phyloP scores from a whole-genome alignment of 768 basidiomycete genomes.

The Collybia mongolica region DNA sequence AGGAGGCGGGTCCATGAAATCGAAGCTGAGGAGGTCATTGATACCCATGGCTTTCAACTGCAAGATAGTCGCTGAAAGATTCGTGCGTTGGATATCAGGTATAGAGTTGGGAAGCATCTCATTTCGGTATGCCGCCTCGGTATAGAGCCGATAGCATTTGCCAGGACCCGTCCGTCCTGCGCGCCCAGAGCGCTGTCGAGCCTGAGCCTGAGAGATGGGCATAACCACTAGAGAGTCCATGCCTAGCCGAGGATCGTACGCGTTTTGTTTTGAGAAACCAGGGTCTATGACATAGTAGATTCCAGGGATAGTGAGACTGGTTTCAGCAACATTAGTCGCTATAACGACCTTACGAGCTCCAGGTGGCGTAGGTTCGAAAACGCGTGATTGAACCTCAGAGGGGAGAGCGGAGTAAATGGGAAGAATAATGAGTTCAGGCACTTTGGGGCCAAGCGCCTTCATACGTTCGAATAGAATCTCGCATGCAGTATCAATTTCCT shows the following conservation, averaged over 20 bases:
- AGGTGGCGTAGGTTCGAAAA: conserved; percentile 97
- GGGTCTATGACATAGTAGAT: conserved; percentile 99
- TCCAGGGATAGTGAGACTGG: conserved; percentile 95
- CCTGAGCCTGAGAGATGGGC: conserved; percentile 98
- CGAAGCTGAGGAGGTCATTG: conserved; percentile 96
- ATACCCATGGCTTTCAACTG: conserved; percentile 99
- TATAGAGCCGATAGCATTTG: conserved; percentile 97
- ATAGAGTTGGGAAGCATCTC: conserved; percentile 98
- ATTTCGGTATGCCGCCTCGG: conserved; percentile 96
- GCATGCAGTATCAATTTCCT: conserved; percentile 97
- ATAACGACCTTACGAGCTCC: conserved; percentile 99
- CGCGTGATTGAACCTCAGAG: conserved; percentile 95
- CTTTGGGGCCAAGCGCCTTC: conserved; percentile 98
- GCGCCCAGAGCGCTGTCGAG: conserved; percentile 92
- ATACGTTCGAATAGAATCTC: conserved; percentile 98
- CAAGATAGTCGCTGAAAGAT: conserved; percentile 88
- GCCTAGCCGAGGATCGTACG: conserved; percentile 93
- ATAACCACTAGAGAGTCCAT: conserved; percentile 99
- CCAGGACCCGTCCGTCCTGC: conserved; percentile 98
- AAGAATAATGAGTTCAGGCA: conserved; percentile 93
- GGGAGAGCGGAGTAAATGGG: conserved; percentile 98
- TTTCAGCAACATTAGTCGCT: conserved; percentile 99
- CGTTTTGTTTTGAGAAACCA: conserved; percentile 98
- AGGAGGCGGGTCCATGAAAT: conserved; percentile 99
- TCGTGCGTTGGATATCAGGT: conserved; percentile 96